phyloP scores from a whole-genome alignment of 495 filamentous ascomycete species.

The Podospora anserina region DNA sequence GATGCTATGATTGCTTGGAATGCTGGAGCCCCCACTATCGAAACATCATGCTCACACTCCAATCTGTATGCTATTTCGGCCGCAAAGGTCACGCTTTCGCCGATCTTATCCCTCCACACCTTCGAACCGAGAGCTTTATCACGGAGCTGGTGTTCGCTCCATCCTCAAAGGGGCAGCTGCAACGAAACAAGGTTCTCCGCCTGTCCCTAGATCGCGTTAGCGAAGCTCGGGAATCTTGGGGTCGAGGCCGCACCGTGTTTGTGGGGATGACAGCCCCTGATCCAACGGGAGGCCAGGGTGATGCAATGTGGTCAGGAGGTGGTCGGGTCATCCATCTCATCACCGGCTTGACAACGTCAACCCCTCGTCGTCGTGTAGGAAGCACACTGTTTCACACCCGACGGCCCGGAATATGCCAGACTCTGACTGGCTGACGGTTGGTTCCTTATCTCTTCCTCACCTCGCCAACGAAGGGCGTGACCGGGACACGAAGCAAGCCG shows the following conservation, averaged over 20 bases:
- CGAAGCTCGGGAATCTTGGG: slow-evolving; percentile 14
- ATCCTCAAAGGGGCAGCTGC: slow-evolving; percentile 1
- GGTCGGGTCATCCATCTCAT: background rate
- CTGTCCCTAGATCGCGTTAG: slow-evolving; percentile 10
- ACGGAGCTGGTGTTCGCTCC: background rate
- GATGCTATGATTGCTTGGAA: background rate
- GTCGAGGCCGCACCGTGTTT: background rate
- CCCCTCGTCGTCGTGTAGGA: background rate
- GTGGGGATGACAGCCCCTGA: slow-evolving; percentile 7
- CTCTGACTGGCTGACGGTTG: background rate
- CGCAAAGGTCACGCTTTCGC: background rate
- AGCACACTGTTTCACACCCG: background rate
- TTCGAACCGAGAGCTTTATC: background rate
- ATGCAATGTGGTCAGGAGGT: background rate
- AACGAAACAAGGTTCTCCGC: slow-evolving; percentile 1
- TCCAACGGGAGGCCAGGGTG: background rate
- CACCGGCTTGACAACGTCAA: background rate
- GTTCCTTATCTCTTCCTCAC: background rate
- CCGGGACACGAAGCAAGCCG: background rate
- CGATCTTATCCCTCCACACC: slow-evolving; percentile 3
- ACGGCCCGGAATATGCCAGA: background rate
- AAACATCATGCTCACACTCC: slow-evolving; percentile 7
- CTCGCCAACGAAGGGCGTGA: background rate
- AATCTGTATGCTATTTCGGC: slow-evolving; percentile 9
- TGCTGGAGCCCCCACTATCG: slow-evolving; percentile 1